These are phyloP conservation scores for Zopfochytrium polystomum DNA, from an alignment of 371 early-diverging fungal species.

Conservation along the genomic window DNA sequence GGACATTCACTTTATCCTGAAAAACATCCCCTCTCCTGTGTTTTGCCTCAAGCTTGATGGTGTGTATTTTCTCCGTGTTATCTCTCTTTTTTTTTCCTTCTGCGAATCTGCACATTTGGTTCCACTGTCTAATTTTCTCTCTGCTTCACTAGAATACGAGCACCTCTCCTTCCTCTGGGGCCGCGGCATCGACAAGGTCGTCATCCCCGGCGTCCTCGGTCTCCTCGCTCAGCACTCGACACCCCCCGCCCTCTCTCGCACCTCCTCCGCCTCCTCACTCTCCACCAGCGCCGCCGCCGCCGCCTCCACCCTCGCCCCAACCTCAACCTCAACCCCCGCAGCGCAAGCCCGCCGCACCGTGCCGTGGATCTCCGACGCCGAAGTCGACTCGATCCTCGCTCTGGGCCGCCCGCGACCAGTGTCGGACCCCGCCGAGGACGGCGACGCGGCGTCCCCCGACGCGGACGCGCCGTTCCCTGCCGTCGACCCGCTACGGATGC, in stretches of 20 bases:
- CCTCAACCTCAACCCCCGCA: too few species aligned
- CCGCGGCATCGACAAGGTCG: slow-evolving; percentile 34
- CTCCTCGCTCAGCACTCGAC: slow-evolving; percentile 35
- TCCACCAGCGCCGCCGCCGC: neutral
- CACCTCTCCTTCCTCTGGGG: slow-evolving; percentile 53
- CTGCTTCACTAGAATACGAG: slow-evolving; percentile 21
- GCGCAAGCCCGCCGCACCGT: too few species aligned
- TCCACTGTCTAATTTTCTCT: neutral
- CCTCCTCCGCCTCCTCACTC: neutral
- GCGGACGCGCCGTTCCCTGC: too few species aligned
- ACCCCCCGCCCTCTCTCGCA: neutral
- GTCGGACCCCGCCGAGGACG: too few species aligned
- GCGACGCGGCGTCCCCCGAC: too few species aligned
- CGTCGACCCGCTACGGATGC: too few species aligned
- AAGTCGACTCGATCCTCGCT: neutral
- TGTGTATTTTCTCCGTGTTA: neutral
- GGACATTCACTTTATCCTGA: slow-evolving; percentile 56
- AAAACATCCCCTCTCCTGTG: slow-evolving; percentile 30
- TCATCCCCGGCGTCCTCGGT: slow-evolving; percentile 44
- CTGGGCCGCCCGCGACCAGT: too few species aligned
- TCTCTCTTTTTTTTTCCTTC: neutral
- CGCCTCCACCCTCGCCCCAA: too few species aligned
- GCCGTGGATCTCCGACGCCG: neutral
- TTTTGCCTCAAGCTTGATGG: slow-evolving; percentile 41
- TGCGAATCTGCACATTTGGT: neutral